Conservation (phyloP, 495 filamentous ascomycete genomes). For the Penicillium cinerascens region DNA sequence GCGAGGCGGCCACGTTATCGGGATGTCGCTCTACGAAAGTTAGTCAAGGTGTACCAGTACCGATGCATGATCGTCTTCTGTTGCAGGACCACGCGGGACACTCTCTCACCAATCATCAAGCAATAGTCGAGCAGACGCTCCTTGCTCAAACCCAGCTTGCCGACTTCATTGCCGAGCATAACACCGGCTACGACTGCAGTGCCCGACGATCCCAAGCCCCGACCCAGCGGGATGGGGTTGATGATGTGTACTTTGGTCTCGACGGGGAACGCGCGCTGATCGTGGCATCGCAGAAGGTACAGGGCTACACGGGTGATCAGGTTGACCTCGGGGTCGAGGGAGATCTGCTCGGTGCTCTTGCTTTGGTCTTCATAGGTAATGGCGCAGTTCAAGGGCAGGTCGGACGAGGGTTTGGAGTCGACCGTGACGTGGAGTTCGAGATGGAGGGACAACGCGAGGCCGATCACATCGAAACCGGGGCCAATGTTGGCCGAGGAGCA, state of each 20-base stretch:
- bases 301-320: conserved; percentile 87
- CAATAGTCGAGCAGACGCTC: conserved; percentile 90
- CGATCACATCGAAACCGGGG: conserved; percentile 96
- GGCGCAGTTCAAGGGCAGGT: conserved; percentile 72
- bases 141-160: conserved; percentile 71
- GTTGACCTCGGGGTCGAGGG: conserved; percentile 74
- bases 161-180: conserved; percentile 84
- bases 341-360: conserved; percentile 68
- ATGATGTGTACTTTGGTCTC: conserved; percentile 89
- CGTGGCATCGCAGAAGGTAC: conserved; percentile 89
- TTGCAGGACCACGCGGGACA: not conserved
- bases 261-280: conserved; percentile 71
- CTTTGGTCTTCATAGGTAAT: conserved; percentile 86
- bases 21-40: conserved; percentile 72
- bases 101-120: conserved; percentile 73
- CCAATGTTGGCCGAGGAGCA: conserved; percentile 96
- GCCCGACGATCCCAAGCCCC: conserved; percentile 88
- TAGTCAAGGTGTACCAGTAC: conserved; percentile 13
- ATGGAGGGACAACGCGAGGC: conserved; percentile 85
- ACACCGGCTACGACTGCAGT: conserved; percentile 95
- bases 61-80: not conserved
- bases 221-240: conserved; percentile 87
- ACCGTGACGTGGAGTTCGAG: conserved; percentile 79
- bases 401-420: conserved; percentile 50
- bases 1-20: conserved; percentile 91